Percentiles rank a stretch among this genome's conserved stretches.
Evolutionary conservation across 2,329 filamentous ascomycete genomes (phyloP).

Genomic region (Diaporthe amygdali): DNA sequence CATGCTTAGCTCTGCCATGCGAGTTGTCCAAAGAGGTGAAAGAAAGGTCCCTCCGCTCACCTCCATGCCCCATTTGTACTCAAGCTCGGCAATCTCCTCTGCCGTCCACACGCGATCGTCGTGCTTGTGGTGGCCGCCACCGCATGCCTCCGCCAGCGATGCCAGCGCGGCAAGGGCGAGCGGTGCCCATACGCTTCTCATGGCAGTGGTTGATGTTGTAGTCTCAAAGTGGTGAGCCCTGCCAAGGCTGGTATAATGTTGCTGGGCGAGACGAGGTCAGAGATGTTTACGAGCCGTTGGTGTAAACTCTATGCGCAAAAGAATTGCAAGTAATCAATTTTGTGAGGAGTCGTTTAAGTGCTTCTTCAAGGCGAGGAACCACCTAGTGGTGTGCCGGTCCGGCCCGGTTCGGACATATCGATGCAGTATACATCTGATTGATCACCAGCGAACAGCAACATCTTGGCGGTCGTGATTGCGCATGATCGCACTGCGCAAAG

Average conservation of each 20-base stretch:
- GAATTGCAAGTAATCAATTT: background rate
- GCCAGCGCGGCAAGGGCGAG: slow-evolving; percentile 28
- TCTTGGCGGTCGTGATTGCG: background rate
- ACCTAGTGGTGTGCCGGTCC: slow-evolving; percentile 4
- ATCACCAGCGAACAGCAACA: background rate
- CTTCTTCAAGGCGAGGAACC: background rate
- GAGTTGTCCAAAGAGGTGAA: background rate
- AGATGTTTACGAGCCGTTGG: background rate
- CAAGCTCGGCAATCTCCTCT: slow-evolving; percentile 57
- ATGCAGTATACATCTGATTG: background rate
- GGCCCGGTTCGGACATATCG: background rate
- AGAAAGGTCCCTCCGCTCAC: slow-evolving; percentile 41
- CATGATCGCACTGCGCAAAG: background rate
- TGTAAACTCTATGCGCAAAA: background rate
- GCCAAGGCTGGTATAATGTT: background rate
- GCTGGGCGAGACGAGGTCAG: background rate
- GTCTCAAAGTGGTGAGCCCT: background rate
- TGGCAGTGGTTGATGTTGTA: slow-evolving; percentile 16
- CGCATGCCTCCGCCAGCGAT: slow-evolving; percentile 37
- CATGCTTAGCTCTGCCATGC: background rate
- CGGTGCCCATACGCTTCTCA: slow-evolving; percentile 31
- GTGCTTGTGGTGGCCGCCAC: slow-evolving; percentile 38
- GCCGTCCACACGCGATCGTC: slow-evolving; percentile 51
- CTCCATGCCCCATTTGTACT: slow-evolving; percentile 63
- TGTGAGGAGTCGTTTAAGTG: background rate